These are phyloP conservation scores for Cornus kousa DNA, from an alignment of 148 eudicot species.

Conservation along the genomic window DNA sequence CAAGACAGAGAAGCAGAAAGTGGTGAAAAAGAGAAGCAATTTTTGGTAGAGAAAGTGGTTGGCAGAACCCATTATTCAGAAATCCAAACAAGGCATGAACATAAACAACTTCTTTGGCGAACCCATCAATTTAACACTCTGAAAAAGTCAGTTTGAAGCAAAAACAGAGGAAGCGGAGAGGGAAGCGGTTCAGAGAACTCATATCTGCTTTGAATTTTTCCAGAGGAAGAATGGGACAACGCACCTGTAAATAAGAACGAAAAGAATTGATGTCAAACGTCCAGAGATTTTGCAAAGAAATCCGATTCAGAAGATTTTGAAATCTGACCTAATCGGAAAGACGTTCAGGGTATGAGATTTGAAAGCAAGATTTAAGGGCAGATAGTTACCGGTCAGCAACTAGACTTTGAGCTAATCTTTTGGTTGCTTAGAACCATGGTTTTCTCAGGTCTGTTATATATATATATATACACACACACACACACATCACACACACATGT, in stretches of 20 bases:
- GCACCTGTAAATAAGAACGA: slow-evolving; percentile 22
- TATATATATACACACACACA: background rate
- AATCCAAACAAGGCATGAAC: slow-evolving; percentile 23
- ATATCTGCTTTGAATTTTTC: slow-evolving; percentile 31
- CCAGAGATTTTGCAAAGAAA: background rate
- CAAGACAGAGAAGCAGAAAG: slow-evolving; percentile 34
- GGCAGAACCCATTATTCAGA: slow-evolving; percentile 36
- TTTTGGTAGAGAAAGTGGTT: slow-evolving; percentile 27
- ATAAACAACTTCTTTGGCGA: slow-evolving; percentile 10
- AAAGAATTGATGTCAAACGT: background rate
- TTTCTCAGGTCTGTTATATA: slow-evolving; percentile 7
- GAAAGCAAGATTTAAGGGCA: slow-evolving; percentile 16
- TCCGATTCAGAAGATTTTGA: slow-evolving; percentile 27
- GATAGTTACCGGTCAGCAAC: slow-evolving; percentile 37
- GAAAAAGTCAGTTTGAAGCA: slow-evolving; percentile 27
- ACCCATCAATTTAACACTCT: slow-evolving; percentile 31
- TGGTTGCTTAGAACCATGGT: slow-evolving; percentile 17
- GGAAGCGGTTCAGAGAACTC: slow-evolving; percentile 23
- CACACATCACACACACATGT: no score
- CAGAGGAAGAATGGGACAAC: slow-evolving; percentile 25
- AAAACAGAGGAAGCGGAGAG: slow-evolving; percentile 31
- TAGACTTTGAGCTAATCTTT: slow-evolving; percentile 6
- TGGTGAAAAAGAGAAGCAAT: slow-evolving; percentile 28
- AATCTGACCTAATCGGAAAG: slow-evolving; percentile 49
- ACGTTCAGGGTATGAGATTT: slow-evolving; percentile 18